phyloP scores from a whole-genome alignment of 2,329 filamentous ascomycete species.

The Cercospora nicotianae region DNA sequence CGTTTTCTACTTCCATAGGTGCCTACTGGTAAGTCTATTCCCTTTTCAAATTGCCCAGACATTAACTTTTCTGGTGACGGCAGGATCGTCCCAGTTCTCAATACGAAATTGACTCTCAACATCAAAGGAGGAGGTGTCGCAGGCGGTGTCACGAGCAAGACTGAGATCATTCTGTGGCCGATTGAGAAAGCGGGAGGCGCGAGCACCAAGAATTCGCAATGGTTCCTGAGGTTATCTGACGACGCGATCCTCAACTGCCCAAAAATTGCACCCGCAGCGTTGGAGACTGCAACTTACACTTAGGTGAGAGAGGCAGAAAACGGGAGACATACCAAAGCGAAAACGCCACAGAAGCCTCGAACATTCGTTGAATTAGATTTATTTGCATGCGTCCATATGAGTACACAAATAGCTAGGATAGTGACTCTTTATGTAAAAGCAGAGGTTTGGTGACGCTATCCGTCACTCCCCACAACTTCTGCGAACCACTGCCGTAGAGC shows the following conservation, averaged over 20 bases:
- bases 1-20: neutral
- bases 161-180: too few species aligned
- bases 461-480: conserved; percentile 56
- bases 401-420: neutral
- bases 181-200: neutral
- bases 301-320: too few species aligned
- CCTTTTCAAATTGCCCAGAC: too few species aligned
- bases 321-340: too few species aligned
- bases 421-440: neutral
- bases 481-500: conserved; percentile 96
- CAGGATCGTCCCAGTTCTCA: neutral
- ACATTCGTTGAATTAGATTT: neutral
- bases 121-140: neutral
- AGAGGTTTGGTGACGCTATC: neutral
- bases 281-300: neutral
- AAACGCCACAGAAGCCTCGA: too few species aligned
- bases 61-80: neutral
- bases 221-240: neutral
- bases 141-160: neutral
- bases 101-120: neutral
- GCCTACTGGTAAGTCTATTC: neutral
- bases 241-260: neutral
- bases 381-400: neutral
- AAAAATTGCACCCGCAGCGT: too few species aligned
- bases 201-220: neutral